Conservation (phyloP, 805 yeast species). For the Ogataea neopini region DNA sequence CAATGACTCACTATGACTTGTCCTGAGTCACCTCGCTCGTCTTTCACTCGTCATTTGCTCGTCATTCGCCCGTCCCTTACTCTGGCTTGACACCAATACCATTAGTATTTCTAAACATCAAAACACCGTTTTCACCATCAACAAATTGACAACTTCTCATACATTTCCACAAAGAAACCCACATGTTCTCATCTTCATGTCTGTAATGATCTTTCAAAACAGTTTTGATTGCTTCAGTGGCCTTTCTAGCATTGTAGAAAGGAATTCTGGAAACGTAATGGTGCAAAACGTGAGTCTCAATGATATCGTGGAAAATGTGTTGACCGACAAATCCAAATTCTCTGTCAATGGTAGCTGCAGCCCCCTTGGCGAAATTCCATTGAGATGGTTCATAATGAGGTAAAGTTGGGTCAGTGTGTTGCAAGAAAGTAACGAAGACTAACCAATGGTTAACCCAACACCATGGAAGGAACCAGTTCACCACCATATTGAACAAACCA, state of each 20-base stretch:
- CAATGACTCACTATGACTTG: no score
- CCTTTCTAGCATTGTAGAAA: conserved; percentile 56
- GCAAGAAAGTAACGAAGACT: conserved; percentile 61
- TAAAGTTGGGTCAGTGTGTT: conserved; percentile 60
- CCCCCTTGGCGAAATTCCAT: conserved; percentile 69
- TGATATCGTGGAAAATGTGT: conserved; percentile 57
- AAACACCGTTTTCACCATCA: conserved; percentile 65
- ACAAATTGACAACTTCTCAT: conserved; percentile 70
- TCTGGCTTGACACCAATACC: conserved; percentile 40
- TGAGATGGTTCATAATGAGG: conserved; percentile 57
- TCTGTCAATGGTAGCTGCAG: conserved; percentile 66
- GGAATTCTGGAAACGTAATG: conserved; percentile 58
- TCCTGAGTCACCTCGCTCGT: neutral
- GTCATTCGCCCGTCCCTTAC: neutral
- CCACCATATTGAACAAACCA: conserved; percentile 51
- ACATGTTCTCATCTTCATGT: conserved; percentile 55
- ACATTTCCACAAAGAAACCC: conserved; percentile 56
- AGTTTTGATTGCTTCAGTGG: conserved; percentile 49
- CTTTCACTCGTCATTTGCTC: neutral
- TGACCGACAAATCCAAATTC: conserved; percentile 60
- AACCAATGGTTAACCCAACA: conserved; percentile 64
- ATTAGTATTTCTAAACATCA: conserved; percentile 65
- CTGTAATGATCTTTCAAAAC: conserved; percentile 55
- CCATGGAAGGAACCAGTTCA: conserved; percentile 62
- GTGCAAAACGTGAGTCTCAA: conserved; percentile 59